These are phyloP conservation scores for Mycosphaerella sp. DNA, from an alignment of 2,329 filamentous ascomycete species.

Conservation along the genomic window DNA sequence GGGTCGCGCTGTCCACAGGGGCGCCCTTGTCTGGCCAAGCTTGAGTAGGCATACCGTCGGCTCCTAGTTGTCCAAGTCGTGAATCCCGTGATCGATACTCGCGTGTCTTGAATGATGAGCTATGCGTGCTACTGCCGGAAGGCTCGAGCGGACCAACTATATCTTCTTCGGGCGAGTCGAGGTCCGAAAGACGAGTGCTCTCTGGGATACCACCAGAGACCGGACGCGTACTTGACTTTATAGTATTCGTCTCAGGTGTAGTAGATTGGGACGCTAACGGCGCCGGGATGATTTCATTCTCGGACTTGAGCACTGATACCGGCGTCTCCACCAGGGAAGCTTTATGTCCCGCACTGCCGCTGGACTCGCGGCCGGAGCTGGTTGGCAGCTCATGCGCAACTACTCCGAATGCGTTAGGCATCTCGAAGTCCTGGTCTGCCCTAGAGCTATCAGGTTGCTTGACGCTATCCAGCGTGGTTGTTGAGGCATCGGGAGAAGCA, in stretches of 20 bases:
- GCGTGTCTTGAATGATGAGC: constrained; percentile 9
- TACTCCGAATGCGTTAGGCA: constrained; percentile 5
- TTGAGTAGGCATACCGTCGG: constrained; percentile 29
- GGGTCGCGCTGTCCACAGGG: constrained; percentile 1
- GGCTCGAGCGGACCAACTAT: constrained; percentile 16
- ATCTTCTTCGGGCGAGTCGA: constrained; percentile 16
- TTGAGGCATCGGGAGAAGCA: constrained; percentile 21
- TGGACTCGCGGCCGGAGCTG: neutral
- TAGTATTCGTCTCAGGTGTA: constrained; percentile 7
- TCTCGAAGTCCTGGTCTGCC: neutral
- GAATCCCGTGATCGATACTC: constrained; percentile 22
- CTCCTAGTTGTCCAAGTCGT: constrained; percentile 25
- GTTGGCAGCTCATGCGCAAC: constrained; percentile 11
- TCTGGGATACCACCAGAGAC: constrained; percentile 17
- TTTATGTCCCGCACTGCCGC: neutral
- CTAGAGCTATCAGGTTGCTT: neutral
- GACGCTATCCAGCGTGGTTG: constrained; percentile 25
- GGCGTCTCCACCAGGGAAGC: constrained; percentile 9
- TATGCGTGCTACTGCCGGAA: constrained; percentile 4
- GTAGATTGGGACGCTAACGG: constrained; percentile 10
- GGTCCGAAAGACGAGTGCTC: constrained; percentile 8
- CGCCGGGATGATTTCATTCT: constrained; percentile 15
- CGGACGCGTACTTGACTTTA: constrained; percentile 13
- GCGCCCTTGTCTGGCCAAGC: constrained; percentile 17
- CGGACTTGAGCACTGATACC: constrained; percentile 8